Conservation (phyloP, 768 basidiomycete species). For the Strobilomyces confusus region DNA sequence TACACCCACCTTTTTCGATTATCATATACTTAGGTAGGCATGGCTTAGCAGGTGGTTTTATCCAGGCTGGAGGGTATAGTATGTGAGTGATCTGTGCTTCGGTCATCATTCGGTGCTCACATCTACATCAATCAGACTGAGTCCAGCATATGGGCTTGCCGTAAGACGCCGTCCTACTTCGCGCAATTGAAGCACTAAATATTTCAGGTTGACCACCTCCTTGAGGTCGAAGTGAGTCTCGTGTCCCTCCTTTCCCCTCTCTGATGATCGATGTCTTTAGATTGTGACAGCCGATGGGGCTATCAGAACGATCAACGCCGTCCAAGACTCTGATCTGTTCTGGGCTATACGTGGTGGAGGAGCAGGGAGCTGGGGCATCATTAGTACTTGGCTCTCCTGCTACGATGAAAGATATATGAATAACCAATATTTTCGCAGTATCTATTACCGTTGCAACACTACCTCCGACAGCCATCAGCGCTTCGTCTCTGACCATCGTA, state of each 20-base stretch:
- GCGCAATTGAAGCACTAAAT: not conserved
- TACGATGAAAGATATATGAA: not conserved
- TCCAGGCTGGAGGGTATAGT: constrained; percentile 46
- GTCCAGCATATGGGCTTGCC: constrained; percentile 18
- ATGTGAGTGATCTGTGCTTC: constrained; percentile 6
- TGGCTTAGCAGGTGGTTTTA: constrained; percentile 37
- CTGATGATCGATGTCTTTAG: not conserved
- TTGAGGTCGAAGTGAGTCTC: constrained; percentile 35
- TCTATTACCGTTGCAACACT: constrained; percentile 17
- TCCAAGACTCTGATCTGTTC: constrained; percentile 43
- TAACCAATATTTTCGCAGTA: not conserved
- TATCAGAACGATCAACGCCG: constrained; percentile 36
- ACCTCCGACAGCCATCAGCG: constrained; percentile 4
- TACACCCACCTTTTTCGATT: too few relatives aligned
- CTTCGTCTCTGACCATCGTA: constrained; percentile 4
- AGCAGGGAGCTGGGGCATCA: constrained; percentile 46
- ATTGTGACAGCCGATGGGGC: constrained; percentile 41
- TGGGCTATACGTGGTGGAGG: constrained; percentile 54
- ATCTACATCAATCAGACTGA: not conserved
- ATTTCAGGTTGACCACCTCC: constrained; percentile 40
- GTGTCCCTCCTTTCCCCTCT: not conserved
- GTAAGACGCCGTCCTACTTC: not conserved
- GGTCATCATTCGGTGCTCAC: not conserved
- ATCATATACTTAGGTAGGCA: not conserved
- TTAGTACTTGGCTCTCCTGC: constrained; percentile 21